Base-by-base conservation (phyloP, 2,329 filamentous ascomycete species). In the Tothia fuscella region DNA sequence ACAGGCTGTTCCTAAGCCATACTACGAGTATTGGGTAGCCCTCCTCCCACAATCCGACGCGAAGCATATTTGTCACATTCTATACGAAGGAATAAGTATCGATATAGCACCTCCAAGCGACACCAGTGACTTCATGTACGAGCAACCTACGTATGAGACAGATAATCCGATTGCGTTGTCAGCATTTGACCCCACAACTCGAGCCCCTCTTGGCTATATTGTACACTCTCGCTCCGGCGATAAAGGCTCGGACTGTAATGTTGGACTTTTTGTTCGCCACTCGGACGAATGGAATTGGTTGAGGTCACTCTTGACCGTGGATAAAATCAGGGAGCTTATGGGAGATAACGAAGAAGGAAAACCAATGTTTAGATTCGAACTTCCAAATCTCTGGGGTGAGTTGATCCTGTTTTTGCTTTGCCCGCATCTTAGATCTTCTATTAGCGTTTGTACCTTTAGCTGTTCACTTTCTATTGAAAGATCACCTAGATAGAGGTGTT, bases 161-260 rank as follows among this genome's bases (percentile, higher is more conserved):
- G 37, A 44, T 7, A 38, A 41, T 25, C 50, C 55, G 5, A 38
- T 51, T 2, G 30, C 47, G n/a, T 45, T 59, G 2, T 44, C 40
- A 4, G 44, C 49, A 6, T 64, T 60, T 30, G 62, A 62, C 0
- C 51, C 53, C 4, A 66, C 61, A 0, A 49, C 54, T 1, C 47
- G 48, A 14, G 56, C 54, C 2, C 61, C 61, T 1, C 46, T 65
- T 3, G 64, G 64, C 26, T 60, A 46, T 26, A 50, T 58, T 4
- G 54, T 56, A 12, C 48, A 53, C 14, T 54, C 53, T 1, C 51
- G 55, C 16, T 53, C 53, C 3, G 49, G 49, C 13, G 50, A 53
- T 42, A 53, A 53, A 34, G 50, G 47, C 3, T 50, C 46, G 6
- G 49, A 53, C 22, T 49, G 46, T 39, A 52, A 53, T 29, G 48